phyloP scores from a whole-genome alignment of 2,329 filamentous ascomycete species.

The Curvularia sp. region DNA sequence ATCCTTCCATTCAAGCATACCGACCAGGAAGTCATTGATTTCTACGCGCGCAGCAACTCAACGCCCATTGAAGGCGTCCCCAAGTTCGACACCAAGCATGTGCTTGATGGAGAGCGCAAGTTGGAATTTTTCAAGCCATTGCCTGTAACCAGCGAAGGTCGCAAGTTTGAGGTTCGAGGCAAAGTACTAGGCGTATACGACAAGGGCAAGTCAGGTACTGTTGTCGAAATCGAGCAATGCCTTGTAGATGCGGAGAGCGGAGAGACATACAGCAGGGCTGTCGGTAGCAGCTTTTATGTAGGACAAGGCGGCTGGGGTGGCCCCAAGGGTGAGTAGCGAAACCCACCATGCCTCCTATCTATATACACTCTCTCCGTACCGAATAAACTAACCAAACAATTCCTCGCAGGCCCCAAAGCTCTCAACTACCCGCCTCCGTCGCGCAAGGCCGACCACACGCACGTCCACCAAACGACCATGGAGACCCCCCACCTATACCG shows the following conservation, averaged over 20 bases:
- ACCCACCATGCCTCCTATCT: no score
- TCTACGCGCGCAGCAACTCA: conserved; percentile 74
- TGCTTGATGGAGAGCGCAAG: conserved; percentile 84
- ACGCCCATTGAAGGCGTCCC: conserved; percentile 77
- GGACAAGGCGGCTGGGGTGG: conserved; percentile 86
- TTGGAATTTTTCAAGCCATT: conserved; percentile 79
- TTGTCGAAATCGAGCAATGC: conserved; percentile 79
- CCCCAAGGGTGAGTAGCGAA: conserved; percentile 71
- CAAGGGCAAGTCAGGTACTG: conserved; percentile 83
- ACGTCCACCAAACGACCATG: conserved; percentile 72
- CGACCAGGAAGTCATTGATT: conserved; percentile 80
- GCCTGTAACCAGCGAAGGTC: conserved; percentile 73
- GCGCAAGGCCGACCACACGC: conserved; percentile 72
- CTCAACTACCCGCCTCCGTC: conserved; percentile 79
- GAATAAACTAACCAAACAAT: conserved; percentile 4
- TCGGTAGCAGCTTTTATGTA: conserved; percentile 79
- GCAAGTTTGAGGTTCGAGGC: conserved; percentile 76
- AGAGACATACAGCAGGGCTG: conserved; percentile 74
- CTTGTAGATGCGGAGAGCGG: conserved; percentile 74
- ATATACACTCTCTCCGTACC: no score
- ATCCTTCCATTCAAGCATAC: conserved; percentile 84
- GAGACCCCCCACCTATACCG: conserved; percentile 70
- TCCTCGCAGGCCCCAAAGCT: conserved; percentile 66
- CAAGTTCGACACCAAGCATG: conserved; percentile 74
- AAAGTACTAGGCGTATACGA: conserved; percentile 88